Conservation (phyloP, 148 eudicot species). For the Chenopodium formosanum region DNA sequence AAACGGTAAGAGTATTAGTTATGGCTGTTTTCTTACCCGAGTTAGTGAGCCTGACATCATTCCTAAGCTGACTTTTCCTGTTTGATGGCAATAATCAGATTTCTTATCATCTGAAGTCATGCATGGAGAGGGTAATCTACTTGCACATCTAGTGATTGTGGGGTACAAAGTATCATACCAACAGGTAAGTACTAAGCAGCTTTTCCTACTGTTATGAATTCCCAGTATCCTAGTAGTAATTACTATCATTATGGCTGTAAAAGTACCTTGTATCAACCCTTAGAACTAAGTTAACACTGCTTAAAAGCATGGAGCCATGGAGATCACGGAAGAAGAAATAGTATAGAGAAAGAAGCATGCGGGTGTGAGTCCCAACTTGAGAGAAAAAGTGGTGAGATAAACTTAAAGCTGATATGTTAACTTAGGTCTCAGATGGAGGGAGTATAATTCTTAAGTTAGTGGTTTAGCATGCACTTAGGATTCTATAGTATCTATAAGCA, state of each 20-base stretch:
- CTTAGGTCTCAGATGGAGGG: background rate
- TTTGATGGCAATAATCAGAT: constrained; percentile 39
- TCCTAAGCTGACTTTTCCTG: constrained; percentile 21
- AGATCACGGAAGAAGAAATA: too few relatives aligned
- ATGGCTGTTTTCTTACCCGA: background rate
- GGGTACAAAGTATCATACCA: constrained; percentile 85
- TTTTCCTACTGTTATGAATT: background rate
- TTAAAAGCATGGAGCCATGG: too few relatives aligned
- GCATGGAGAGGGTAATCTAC: constrained; percentile 96
- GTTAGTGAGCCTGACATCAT: constrained; percentile 12
- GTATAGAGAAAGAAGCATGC: too few relatives aligned
- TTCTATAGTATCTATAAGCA: background rate
- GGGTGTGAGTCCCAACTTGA: background rate
- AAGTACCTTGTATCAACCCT: too few relatives aligned
- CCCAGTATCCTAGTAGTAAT: background rate
- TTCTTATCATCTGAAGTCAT: constrained; percentile 81
- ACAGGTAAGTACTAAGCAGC: constrained; percentile 51
- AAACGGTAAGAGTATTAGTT: constrained; percentile 43
- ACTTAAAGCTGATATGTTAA: too few relatives aligned
- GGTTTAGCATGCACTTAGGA: too few relatives aligned
- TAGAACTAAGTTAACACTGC: too few relatives aligned
- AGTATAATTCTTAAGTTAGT: background rate
- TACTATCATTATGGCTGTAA: too few relatives aligned
- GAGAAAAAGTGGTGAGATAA: background rate
- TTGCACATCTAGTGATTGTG: constrained; percentile 78